phyloP scores from a whole-genome alignment of 306 rosid species.

The Cucumis melo region DNA sequence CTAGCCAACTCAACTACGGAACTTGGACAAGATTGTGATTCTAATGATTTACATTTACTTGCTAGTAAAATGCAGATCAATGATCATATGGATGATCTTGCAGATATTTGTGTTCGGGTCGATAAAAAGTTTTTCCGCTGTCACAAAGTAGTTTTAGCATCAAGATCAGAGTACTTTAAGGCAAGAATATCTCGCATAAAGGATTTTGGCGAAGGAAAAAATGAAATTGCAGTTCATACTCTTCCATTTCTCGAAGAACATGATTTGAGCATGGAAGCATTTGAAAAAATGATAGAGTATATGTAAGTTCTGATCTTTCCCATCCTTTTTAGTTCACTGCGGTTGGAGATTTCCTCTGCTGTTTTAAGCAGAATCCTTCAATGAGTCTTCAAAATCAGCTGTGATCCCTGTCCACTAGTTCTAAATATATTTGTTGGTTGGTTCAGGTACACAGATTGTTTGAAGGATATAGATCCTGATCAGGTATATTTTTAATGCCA shows the following conservation, averaged over 20 bases:
- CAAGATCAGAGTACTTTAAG: conserved; percentile 85
- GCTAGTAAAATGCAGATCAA: conserved; percentile 30
- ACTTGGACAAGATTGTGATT: conserved; percentile 18
- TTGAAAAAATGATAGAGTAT: conserved; percentile 78
- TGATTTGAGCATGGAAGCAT: conserved; percentile 66
- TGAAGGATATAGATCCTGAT: conserved; percentile 67
- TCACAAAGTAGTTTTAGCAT: conserved; percentile 86
- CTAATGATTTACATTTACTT: conserved; percentile 19
- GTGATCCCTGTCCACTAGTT: not conserved
- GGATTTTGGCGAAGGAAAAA: conserved; percentile 68
- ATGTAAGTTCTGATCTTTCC: conserved; percentile 44
- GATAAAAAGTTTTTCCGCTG: conserved; percentile 50
- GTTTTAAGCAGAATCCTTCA: not conserved
- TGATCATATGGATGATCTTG: conserved; percentile 48
- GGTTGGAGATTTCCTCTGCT: not conserved
- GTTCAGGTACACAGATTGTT: conserved; percentile 81
- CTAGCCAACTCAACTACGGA: conserved; percentile 40
- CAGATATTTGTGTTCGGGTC: conserved; percentile 68
- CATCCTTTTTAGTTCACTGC: not conserved
- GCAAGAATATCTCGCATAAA: conserved; percentile 72
- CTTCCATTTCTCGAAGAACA: conserved; percentile 80
- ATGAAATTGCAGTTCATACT: conserved; percentile 21
- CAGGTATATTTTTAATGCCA: conserved; percentile 36
- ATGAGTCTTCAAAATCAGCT: not conserved
- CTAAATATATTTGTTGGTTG: conserved; percentile 18